Evolutionary conservation across 2,329 filamentous ascomycete genomes (phyloP), one percentile per base, ranked within the genome.

Genomic region (Bipolaris bicolor): DNA sequence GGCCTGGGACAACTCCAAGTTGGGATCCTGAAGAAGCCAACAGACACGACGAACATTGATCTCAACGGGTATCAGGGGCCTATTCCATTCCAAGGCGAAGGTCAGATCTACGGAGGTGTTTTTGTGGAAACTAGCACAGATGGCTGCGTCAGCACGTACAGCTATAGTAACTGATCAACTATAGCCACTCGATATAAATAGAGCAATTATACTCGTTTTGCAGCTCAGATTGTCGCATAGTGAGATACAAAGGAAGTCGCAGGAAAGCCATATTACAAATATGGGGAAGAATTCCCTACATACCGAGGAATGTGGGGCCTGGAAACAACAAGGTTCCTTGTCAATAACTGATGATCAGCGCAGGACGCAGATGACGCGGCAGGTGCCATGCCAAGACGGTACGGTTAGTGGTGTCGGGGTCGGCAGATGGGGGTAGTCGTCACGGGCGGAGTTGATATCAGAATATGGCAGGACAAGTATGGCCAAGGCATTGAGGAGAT

Each of bases 91-190:
- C 34, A 56, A 1, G 58, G 62, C 15, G 68, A 72, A 34, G 68
- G 66, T 0, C 68, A 71, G 31, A 67, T 71, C 3, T 74, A 74
- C 58, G 70, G 71, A 1, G 67, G 73, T 2, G 49, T 75, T 5
- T 75, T 75, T 33, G 63, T 74, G 5, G 73, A 75, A 49, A 60
- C 67, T 34, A 69, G 67, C 26, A 54, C 55, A 7, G 41, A 15
- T 6, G 69, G 63, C 1, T 70, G 69, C 24, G 41, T 68, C 7
- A 72, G 65, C 49, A 7, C 63, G 7, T 68, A 44, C 2, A 2
- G 13, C 40, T 10, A 29, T 10, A 20, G 7, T 18, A 5, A 10
- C 2, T 36, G 5, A 5, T 36, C 3, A 36, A 13, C n/a, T n/a
- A 6, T 5, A n/a, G 15, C 34, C 34, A n/a, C n/a, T n/a, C n/a